Conservation (phyloP, 352 stramenopile species). For the Phytopythium cucurbitacearum region DNA sequence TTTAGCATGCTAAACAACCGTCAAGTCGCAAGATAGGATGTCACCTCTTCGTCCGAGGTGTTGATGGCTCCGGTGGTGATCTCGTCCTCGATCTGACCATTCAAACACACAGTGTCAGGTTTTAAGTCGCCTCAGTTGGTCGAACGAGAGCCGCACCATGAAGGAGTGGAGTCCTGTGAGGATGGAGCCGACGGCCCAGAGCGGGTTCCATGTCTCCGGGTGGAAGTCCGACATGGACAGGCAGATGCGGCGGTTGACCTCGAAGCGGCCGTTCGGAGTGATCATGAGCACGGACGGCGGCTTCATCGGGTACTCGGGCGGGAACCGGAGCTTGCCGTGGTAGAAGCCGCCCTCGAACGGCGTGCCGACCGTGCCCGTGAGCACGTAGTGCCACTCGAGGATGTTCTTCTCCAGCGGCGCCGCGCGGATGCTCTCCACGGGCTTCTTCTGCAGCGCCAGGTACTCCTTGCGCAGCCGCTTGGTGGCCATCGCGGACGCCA, state of each 20-base stretch:
- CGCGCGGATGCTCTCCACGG: slow-evolving; percentile 85
- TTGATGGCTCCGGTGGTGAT: slow-evolving; percentile 87
- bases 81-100: slow-evolving; percentile 47
- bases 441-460: slow-evolving; percentile 79
- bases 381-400: slow-evolving; percentile 95
- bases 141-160: slow-evolving; percentile 50
- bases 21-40: neutral
- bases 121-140: neutral
- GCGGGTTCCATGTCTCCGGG: slow-evolving; percentile 94
- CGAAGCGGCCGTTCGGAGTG: slow-evolving; percentile 92
- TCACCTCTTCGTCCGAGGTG: slow-evolving; percentile 66
- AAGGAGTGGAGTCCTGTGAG: slow-evolving; percentile 94
- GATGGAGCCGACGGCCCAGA: slow-evolving; percentile 94
- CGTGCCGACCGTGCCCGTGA: slow-evolving; percentile 54
- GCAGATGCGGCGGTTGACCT: slow-evolving; percentile 90
- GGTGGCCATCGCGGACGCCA: slow-evolving; percentile 77
- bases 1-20: neutral
- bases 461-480: slow-evolving; percentile 92
- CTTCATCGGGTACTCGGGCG: slow-evolving; percentile 93
- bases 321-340: slow-evolving; percentile 90
- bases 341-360: slow-evolving; percentile 89
- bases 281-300: slow-evolving; percentile 93
- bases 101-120: neutral
- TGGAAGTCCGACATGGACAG: slow-evolving; percentile 95
- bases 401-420: slow-evolving; percentile 91